These are phyloP conservation scores for Didymella lethalis DNA, from an alignment of 2,329 filamentous ascomycete genomes.

Conservation along the genomic window DNA sequence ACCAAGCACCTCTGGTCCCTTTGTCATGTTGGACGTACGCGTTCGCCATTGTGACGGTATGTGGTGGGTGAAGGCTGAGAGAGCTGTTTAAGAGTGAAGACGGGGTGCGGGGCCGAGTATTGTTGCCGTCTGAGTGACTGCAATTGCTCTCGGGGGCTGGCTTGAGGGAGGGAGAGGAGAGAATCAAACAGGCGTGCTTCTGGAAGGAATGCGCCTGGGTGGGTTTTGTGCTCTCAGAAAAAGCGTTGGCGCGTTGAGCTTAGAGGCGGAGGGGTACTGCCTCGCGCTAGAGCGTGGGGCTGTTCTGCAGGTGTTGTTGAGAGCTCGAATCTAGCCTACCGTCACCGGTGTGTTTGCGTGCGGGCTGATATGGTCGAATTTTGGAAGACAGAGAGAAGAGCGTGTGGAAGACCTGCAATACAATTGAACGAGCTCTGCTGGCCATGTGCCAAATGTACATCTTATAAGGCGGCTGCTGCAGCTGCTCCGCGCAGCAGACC, in stretches of 20 bases:
- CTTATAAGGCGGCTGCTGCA: constrained; percentile 15
- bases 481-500: constrained; percentile 11
- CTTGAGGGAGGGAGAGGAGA: constrained; percentile 13
- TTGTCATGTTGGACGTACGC: constrained; percentile 61
- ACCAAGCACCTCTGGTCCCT: constrained; percentile 13
- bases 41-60: constrained; percentile 64
- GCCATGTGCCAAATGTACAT: constrained; percentile 9
- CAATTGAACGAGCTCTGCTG: constrained; percentile 11
- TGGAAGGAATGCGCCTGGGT: constrained; percentile 27
- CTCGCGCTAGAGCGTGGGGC: constrained; percentile 37
- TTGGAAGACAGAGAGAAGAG: background rate
- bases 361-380: background rate
- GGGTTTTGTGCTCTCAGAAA: constrained; percentile 33
- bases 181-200: constrained; percentile 18
- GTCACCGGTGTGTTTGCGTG: constrained; percentile 9
- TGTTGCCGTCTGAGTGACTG: constrained; percentile 22
- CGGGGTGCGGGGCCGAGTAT: constrained; percentile 30
- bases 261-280: constrained; percentile 31
- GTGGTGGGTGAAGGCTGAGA: constrained; percentile 8
- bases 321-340: constrained; percentile 17
- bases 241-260: constrained; percentile 35
- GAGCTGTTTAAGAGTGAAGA: constrained; percentile 24
- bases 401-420: constrained; percentile 13
- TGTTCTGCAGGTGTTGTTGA: constrained; percentile 20
- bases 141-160: constrained; percentile 23